These are phyloP conservation scores for Verbascum thapsus DNA, from an alignment of 257 asterid species.

Conservation along the genomic window DNA sequence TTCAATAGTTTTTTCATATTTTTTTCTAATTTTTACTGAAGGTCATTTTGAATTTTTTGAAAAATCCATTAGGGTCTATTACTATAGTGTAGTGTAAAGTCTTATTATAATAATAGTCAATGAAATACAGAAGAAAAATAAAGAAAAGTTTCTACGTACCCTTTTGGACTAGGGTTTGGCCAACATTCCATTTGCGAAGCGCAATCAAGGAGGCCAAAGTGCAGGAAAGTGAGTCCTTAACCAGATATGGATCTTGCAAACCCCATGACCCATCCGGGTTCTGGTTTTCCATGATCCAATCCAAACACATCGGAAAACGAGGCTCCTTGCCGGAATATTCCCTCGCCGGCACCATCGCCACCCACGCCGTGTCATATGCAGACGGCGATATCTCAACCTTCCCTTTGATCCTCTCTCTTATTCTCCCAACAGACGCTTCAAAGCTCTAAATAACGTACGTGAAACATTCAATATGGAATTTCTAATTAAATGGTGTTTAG, in stretches of 20 bases:
- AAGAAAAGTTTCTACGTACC: constrained; percentile 6
- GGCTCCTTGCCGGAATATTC: background rate
- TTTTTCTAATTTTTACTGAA: too few relatives aligned
- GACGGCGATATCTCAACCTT: background rate
- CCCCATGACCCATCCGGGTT: constrained; percentile 33
- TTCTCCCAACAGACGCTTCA: background rate
- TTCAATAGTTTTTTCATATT: too few relatives aligned
- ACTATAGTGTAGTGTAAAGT: too few relatives aligned
- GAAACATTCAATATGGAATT: too few relatives aligned
- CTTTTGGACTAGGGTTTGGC: constrained; percentile 11
- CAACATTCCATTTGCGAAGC: constrained; percentile 33
- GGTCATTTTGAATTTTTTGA: too few relatives aligned
- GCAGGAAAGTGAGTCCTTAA: constrained; percentile 30
- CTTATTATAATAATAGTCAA: too few relatives aligned
- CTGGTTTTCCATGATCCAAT: constrained; percentile 26
- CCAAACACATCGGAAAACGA: background rate
- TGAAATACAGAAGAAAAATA: background rate
- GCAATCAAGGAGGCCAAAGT: constrained; percentile 34
- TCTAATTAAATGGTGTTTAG: too few relatives aligned
- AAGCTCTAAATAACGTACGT: too few relatives aligned
- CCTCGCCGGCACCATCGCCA: background rate
- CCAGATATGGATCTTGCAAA: constrained; percentile 23
- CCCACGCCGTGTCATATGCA: background rate
- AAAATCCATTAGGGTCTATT: too few relatives aligned
- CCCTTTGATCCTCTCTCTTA: background rate